Evolutionary conservation across 805 yeast genomes (phyloP), one percentile per base, ranked within the genome.

Genomic region (Candida nemodendra): DNA sequence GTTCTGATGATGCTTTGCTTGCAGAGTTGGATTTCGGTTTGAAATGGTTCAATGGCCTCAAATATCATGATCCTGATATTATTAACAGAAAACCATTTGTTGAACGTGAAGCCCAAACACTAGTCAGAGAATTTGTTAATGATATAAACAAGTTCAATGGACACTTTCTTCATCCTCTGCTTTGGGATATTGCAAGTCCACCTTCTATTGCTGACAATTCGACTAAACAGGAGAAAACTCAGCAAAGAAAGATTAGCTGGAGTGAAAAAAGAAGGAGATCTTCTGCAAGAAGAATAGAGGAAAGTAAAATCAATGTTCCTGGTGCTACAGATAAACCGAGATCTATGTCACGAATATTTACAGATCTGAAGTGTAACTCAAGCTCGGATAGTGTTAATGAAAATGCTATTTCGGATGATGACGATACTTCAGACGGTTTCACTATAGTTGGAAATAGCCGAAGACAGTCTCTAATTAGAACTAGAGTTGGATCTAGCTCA

Each of bases 91-190:
- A 25, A 3, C n/a, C 30, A 2, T 31, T 36, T 13, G 54, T 61
- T 36, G 62, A 60, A 17, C 51, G 48, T 9, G 47, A 53, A 18
- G 45, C 64, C 4, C 49, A 54, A 5, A 42, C 41, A 4, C 46
- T 68, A 47, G 15, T 71, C 5, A 47, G 47, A 2, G 48, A 61
- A 18, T 74, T 74, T 44, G 42, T 68, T 11, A 41, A 37, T 11
- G 65, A 71, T 32, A 35, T 58, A 5, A 51, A 57, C 3, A 50
- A 38, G 2, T 74, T 67, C 49, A 74, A 76, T 41, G 62, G 61
- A 14, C 52, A 55, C 4, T 74, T 72, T 40, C 58, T 75, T 41
- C 64, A 59, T 47, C 64, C 60, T 4, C 32, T 49, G 12, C 32
- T 57, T 7, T 47, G 54, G 54, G 56, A 61, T 7, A 43, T 51